Conservation (phyloP, 371 early-diverging fungal species). For the Mucor saturninus region DNA sequence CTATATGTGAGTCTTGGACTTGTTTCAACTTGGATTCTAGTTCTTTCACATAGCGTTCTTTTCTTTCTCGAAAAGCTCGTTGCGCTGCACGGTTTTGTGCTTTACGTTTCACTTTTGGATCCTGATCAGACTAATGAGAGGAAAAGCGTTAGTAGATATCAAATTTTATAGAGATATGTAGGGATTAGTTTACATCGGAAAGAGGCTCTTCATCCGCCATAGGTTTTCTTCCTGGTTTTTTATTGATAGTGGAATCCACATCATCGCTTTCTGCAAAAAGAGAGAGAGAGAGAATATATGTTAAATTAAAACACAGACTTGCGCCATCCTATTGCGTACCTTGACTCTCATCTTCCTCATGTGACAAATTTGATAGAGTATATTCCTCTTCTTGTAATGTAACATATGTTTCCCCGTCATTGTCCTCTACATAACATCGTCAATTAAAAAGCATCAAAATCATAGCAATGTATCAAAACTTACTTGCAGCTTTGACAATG, state of each 20-base stretch:
- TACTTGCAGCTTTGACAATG: slow-evolving; percentile 42
- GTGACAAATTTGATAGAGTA: neutral
- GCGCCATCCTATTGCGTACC: slow-evolving; percentile 3
- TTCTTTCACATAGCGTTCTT: slow-evolving; percentile 70
- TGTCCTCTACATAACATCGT: slow-evolving; percentile 19
- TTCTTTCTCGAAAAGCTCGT: slow-evolving; percentile 77
- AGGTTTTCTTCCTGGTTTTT: slow-evolving; percentile 42
- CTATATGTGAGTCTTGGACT: slow-evolving; percentile 53
- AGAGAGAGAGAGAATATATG: neutral
- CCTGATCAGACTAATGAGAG: slow-evolving; percentile 40
- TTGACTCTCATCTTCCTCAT: slow-evolving; percentile 23
- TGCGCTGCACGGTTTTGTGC: slow-evolving; percentile 82
- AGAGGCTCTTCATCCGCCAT: slow-evolving; percentile 31
- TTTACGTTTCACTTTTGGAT: slow-evolving; percentile 65
- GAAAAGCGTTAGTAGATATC: neutral
- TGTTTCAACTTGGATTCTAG: slow-evolving; percentile 67
- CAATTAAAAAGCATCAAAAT: neutral
- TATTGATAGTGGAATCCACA: neutral
- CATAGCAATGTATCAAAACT: slow-evolving; percentile 4
- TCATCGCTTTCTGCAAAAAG: slow-evolving; percentile 28
- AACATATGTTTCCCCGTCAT: slow-evolving; percentile 28
- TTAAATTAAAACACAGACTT: neutral
- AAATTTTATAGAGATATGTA: too few species aligned
- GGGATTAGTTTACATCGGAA: slow-evolving; percentile 20
- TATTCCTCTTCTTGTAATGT: slow-evolving; percentile 34